Conservation (phyloP, 2,329 filamentous ascomycete species). For the Sclerotinia glacialis region DNA sequence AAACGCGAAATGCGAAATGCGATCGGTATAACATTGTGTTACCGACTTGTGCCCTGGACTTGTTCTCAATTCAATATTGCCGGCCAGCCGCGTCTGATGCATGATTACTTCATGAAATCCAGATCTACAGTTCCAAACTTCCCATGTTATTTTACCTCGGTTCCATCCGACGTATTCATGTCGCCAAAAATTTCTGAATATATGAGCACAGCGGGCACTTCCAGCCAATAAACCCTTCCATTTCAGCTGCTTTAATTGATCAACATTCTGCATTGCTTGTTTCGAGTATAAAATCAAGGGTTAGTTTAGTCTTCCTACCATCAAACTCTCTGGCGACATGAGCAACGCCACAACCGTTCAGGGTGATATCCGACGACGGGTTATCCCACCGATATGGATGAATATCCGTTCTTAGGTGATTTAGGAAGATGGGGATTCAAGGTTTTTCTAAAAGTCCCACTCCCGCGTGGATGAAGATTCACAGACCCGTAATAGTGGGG, state of each 20-base stretch:
- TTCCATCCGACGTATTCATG: not conserved
- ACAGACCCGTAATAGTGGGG: not conserved
- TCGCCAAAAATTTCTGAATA: not conserved
- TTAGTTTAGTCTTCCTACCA: not conserved
- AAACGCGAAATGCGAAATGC: not conserved
- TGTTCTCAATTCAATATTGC: not conserved
- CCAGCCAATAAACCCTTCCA: not conserved
- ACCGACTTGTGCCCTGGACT: not conserved
- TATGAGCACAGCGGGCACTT: not conserved
- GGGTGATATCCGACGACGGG: not conserved
- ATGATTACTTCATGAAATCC: not conserved
- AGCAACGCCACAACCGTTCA: not conserved
- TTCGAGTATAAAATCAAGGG: not conserved
- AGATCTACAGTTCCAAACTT: not conserved
- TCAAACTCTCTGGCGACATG: not conserved
- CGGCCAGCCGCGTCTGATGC: not conserved
- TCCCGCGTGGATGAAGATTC: not conserved
- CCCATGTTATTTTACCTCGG: not conserved
- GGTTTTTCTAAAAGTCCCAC: not conserved
- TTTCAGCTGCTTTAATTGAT: not conserved
- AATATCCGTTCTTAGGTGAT: not conserved
- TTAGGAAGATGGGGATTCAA: not conserved
- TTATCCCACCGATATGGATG: not conserved
- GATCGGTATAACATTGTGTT: not conserved
- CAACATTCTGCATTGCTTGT: not conserved